Base-by-base conservation (phyloP, 2,329 filamentous ascomycete genomes). In the Cordyceps javanica region DNA sequence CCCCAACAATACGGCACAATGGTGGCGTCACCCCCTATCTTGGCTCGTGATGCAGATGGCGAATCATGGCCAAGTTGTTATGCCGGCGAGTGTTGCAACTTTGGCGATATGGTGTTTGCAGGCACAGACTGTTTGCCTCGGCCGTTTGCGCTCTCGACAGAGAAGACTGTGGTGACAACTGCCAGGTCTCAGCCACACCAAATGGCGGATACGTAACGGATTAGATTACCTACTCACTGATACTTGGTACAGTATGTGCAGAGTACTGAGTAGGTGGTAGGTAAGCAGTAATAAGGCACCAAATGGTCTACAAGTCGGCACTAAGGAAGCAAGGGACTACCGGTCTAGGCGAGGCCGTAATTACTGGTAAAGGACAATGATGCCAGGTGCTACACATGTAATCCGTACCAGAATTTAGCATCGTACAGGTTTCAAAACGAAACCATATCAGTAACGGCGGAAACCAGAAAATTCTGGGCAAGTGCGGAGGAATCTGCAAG, bases 161-260 rank as follows among this genome's bases (percentile, higher is more conserved):
- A 13, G 13, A 26, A n/a, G 4, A 23, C 13, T 7, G 6, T 36
- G 6, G 42, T 48, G 53, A 55, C 53, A 55, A 32, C 42, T 55
- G 53, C 32, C 16, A n/a, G 23, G 51, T 32, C 41, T 54, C 41
- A 54, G 51, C 51, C 51, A 54, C 51, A 54, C 6, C 30, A 45
- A 26, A 14, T 54, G 39, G 26, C 51, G 42, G 39, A 54, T 28
- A n/a, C 10, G 8, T 5, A 10, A 14, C 10, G 9, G 39, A n/a
- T n/a, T n/a, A n/a, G n/a, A n/a, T n/a, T n/a, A n/a, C n/a, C n/a
- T n/a, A n/a, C n/a, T n/a, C n/a, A n/a, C n/a, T n/a, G n/a, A n/a
- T n/a, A n/a, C n/a, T n/a, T n/a, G n/a, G n/a, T n/a, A n/a, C n/a
- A n/a, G n/a, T n/a, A n/a, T n/a, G n/a, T n/a, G n/a, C n/a, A n/a